Evolutionary conservation across 768 basidiomycete species (phyloP).

Genomic region (Kwoniella botswanensis): DNA sequence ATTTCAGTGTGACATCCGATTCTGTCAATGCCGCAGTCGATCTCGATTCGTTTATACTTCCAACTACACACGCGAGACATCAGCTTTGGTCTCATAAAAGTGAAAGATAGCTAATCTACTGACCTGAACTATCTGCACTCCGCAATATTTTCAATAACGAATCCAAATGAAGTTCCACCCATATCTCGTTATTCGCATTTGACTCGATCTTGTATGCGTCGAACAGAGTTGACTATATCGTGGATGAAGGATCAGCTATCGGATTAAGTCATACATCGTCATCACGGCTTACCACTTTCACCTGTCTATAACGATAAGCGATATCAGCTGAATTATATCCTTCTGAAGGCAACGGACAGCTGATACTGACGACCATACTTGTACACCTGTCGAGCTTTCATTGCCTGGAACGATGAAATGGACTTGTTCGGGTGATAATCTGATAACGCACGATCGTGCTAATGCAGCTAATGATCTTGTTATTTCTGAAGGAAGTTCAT

Average conservation of each 20-base stretch:
- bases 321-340: not conserved
- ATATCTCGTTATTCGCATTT: constrained; percentile 54
- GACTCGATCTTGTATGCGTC: constrained; percentile 54
- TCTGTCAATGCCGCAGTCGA: constrained; percentile 35
- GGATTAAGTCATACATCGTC: too few relatives aligned
- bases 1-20: constrained; percentile 48
- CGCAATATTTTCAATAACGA: constrained; percentile 50
- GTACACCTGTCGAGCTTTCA: constrained; percentile 56
- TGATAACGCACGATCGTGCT: constrained; percentile 48
- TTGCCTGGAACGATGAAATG: constrained; percentile 56
- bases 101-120: constrained; percentile 1
- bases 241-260: too few relatives aligned
- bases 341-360: not conserved
- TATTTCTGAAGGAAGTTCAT: constrained; percentile 40
- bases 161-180: constrained; percentile 53
- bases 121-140: constrained; percentile 53
- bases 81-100: not conserved
- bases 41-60: constrained; percentile 17
- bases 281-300: constrained; percentile 46
- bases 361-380: constrained; percentile 57
- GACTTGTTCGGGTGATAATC: constrained; percentile 48
- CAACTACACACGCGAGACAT: constrained; percentile 8
- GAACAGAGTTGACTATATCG: constrained; percentile 48
- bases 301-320: constrained; percentile 28
- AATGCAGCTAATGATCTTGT: constrained; percentile 46